Conservation (phyloP, 176 grass and related monocot species). For the Carex kokanica region DNA sequence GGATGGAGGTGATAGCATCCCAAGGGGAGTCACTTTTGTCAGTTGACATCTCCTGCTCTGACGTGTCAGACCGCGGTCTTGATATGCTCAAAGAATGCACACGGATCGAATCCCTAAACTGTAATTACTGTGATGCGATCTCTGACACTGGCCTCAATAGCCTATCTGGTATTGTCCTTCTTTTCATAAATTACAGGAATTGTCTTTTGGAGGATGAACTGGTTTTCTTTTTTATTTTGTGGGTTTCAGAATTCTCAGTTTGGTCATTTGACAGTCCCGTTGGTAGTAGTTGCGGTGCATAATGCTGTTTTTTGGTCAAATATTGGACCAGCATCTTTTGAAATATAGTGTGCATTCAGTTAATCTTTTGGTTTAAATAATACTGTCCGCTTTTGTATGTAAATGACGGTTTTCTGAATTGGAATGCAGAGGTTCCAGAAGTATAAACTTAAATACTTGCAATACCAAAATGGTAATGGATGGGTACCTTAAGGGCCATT, state of each 20-base stretch:
- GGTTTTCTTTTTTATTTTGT: neutral
- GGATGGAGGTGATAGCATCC: slow-evolving; percentile 79
- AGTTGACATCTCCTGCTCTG: slow-evolving; percentile 86
- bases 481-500: neutral
- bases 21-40: slow-evolving; percentile 87
- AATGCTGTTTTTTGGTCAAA: neutral
- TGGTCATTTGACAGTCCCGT: neutral
- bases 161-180: slow-evolving; percentile 47
- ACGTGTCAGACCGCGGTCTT: slow-evolving; percentile 80
- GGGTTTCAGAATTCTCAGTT: neutral
- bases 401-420: neutral
- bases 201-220: neutral
- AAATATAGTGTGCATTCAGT: neutral
- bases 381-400: neutral
- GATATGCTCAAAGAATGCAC: slow-evolving; percentile 64
- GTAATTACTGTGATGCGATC: slow-evolving; percentile 83
- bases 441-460: neutral
- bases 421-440: neutral
- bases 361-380: neutral
- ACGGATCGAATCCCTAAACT: slow-evolving; percentile 69
- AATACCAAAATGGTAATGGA: neutral
- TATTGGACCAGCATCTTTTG: neutral
- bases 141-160: slow-evolving; percentile 70
- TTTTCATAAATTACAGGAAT: neutral
- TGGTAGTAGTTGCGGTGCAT: neutral